Percentiles rank a stretch among this genome's conserved stretches.
phyloP scores from a whole-genome alignment of 2,329 filamentous ascomycete species.

The Talaromyces sp. region DNA sequence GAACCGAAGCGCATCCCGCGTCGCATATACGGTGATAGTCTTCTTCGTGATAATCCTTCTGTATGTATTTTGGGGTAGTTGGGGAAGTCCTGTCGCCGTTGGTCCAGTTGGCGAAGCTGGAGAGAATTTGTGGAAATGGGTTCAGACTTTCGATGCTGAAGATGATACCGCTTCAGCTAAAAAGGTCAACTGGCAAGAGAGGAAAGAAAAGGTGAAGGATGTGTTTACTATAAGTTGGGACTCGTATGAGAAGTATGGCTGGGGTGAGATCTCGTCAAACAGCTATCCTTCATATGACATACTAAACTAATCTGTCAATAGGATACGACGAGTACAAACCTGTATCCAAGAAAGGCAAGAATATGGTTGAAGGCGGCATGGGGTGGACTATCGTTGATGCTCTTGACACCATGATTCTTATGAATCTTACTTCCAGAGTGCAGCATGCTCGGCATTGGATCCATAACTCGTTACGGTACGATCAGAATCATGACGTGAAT shows the following conservation, averaged over 20 bases:
- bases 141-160: conserved; percentile 44
- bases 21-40: conserved; percentile 51
- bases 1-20: conserved; percentile 60
- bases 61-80: conserved; percentile 56
- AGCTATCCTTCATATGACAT: neutral
- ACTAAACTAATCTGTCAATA: conserved; percentile 24
- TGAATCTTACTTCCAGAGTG: conserved; percentile 88
- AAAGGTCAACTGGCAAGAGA: conserved; percentile 65
- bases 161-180: conserved; percentile 24
- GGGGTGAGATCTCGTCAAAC: conserved; percentile 60
- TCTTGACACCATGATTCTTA: conserved; percentile 93
- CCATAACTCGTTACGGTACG: conserved; percentile 70
- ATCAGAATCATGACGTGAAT: conserved; percentile 74
- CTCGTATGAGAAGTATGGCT: conserved; percentile 85
- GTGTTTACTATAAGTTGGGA: conserved; percentile 91
- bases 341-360: conserved; percentile 66
- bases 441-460: conserved; percentile 87
- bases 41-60: conserved; percentile 49
- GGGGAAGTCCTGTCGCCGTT: conserved; percentile 20
- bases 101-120: conserved; percentile 31
- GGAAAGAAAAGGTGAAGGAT: conserved; percentile 77
- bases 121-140: conserved; percentile 52
- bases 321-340: conserved; percentile 74
- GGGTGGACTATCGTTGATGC: conserved; percentile 98
- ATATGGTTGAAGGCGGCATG: conserved; percentile 84